Base-by-base conservation (phyloP, 768 basidiomycete genomes). In the Tulasnella sp. region DNA sequence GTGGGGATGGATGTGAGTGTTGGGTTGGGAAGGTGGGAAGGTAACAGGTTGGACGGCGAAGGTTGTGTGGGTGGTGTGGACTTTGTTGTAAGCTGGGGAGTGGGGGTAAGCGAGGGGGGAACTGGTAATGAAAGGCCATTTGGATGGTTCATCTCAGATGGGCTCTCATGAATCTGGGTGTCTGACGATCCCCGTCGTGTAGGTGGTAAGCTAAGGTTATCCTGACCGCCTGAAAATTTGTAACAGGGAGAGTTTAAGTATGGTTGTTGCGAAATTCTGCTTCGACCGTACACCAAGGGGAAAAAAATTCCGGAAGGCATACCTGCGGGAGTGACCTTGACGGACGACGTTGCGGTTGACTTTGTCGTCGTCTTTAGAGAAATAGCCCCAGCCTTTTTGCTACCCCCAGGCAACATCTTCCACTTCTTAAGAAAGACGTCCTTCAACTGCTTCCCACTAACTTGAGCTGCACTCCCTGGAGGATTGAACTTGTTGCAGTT, bases 401-500 rank as follows among this genome's bases (percentile, higher is more conserved):
- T 22, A 12, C 38, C 30, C 41, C 49, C 49, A 12, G 73, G 65
- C 24, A 71, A 68, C 31, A 70, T 57, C 25, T 63, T 63, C 70
- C 70, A 74, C 65, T 72, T 74, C 62, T 71, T 68, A 29, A 71
- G 67, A 69, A 74, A 76, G 17, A 71, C 52, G 42, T 66, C 66
- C 64, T 73, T 64, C 38, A 75, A 61, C 45, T 69, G 65, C 53
- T 65, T 65, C 1, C 71, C 75, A 57, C 68, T 66, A 9, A 63
- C 66, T 57, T 73, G 66, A 11, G 74, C 74, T 38, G 66, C 65
- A 42, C 72, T 68, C 19, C 67, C 68, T 34, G 72, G 69, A 11
- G 73, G 73, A 63, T 76, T 76, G 67, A 71, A 76, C 42, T 68
- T 69, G 65, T 68, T 69, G 62, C 74, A 74, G 65, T 76, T 76